These are phyloP conservation scores for Boletus vinaceobasis DNA, from an alignment of 768 basidiomycete species.

Conservation along the genomic window DNA sequence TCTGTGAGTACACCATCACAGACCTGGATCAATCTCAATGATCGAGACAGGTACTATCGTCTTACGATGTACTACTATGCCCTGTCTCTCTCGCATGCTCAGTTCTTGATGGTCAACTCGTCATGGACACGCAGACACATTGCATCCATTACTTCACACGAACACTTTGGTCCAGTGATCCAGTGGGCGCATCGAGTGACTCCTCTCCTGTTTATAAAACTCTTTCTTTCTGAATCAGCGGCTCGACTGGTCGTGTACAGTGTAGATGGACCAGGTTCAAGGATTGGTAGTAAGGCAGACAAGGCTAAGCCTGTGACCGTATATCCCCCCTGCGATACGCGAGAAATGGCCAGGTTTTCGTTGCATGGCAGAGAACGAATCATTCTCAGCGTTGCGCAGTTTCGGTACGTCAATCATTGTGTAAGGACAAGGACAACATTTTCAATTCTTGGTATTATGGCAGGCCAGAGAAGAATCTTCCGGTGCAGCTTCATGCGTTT, in stretches of 20 bases:
- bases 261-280: background rate
- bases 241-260: background rate
- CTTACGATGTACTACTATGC: constrained; percentile 84
- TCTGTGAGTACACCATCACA: constrained; percentile 16
- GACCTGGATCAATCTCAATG: background rate
- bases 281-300: background rate
- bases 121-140: constrained; percentile 91
- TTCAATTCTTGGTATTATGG: background rate
- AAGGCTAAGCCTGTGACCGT: constrained; percentile 44
- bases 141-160: constrained; percentile 61
- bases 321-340: constrained; percentile 91
- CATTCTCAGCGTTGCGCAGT: constrained; percentile 89
- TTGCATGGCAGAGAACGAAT: constrained; percentile 55
- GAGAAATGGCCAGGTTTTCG: constrained; percentile 57
- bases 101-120: constrained; percentile 90
- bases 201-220: constrained; percentile 39
- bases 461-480: constrained; percentile 94
- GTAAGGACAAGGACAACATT: background rate
- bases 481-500: constrained; percentile 73
- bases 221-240: constrained; percentile 16
- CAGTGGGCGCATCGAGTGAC: constrained; percentile 41
- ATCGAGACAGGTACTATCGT: constrained; percentile 70
- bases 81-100: constrained; percentile 64
- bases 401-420: constrained; percentile 52
- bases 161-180: constrained; percentile 44